Conservation (phyloP, 192 early-diverging fungal species). For the Obelidium mucronatum region DNA sequence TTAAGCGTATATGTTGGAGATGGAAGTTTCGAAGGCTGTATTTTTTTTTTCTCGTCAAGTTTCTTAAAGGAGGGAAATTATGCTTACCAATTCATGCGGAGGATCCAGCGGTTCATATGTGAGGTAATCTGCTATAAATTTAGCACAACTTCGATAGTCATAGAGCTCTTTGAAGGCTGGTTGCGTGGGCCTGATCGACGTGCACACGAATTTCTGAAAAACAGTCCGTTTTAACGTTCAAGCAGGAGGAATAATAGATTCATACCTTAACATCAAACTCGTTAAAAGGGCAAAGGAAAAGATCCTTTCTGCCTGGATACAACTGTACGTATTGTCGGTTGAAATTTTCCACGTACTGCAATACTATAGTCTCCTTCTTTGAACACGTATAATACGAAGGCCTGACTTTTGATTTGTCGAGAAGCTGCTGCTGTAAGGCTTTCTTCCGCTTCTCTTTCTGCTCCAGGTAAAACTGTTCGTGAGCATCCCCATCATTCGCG, state of each 20-base stretch:
- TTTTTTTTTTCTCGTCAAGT: background rate
- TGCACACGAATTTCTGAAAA: slow-evolving; percentile 69
- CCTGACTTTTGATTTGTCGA: slow-evolving; percentile 53
- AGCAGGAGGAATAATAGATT: background rate
- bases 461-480: slow-evolving; percentile 5
- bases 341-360: slow-evolving; percentile 66
- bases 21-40: slow-evolving; percentile 51
- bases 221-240: background rate
- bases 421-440: slow-evolving; percentile 35
- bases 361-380: slow-evolving; percentile 52
- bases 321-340: slow-evolving; percentile 62
- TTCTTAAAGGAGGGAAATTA: background rate
- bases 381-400: slow-evolving; percentile 53
- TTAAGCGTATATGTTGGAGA: slow-evolving; percentile 61
- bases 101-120: slow-evolving; percentile 60
- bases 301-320: slow-evolving; percentile 61
- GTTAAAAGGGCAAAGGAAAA: slow-evolving; percentile 54
- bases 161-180: slow-evolving; percentile 62
- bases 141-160: slow-evolving; percentile 60
- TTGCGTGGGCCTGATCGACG: slow-evolving; percentile 61
- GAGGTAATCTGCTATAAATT: slow-evolving; percentile 62
- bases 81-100: slow-evolving; percentile 61
- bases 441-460: slow-evolving; percentile 39
- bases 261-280: slow-evolving; percentile 61
- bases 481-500: background rate